These are phyloP conservation scores for Hirsutella minnesotensis DNA, from an alignment of 2,329 filamentous ascomycete species.

Conservation along the genomic window DNA sequence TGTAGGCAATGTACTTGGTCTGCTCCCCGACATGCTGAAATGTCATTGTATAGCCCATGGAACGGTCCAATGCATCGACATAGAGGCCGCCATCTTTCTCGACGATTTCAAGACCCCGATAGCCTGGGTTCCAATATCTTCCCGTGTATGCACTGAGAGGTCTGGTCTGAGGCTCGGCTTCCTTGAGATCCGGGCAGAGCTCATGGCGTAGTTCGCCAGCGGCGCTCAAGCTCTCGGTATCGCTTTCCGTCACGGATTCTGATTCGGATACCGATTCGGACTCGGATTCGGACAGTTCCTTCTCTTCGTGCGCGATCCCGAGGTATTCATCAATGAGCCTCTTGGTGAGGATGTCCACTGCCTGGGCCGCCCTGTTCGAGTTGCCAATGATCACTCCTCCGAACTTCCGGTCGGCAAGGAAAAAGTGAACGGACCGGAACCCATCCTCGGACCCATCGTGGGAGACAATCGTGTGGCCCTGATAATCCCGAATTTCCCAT, in stretches of 20 bases:
- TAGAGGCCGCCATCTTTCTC: conserved; percentile 8
- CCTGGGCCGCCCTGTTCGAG: conserved; percentile 6
- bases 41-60: conserved; percentile 12
- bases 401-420: conserved; percentile 14
- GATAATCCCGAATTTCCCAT: conserved; percentile 12
- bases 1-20: conserved; percentile 4
- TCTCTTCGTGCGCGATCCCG: conserved; percentile 1
- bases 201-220: conserved; percentile 1
- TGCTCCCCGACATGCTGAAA: conserved; percentile 10
- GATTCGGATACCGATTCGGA: neutral
- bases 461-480: conserved; percentile 9
- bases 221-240: neutral
- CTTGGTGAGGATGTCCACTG: conserved; percentile 8
- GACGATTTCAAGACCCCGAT: conserved; percentile 11
- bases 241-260: neutral
- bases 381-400: conserved; percentile 15
- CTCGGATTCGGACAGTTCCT: neutral
- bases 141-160: conserved; percentile 10
- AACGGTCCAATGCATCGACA: conserved; percentile 16
- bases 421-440: conserved; percentile 13
- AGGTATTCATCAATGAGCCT: conserved; percentile 10
- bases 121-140: conserved; percentile 14
- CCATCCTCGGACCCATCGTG: conserved; percentile 15
- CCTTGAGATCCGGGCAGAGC: conserved; percentile 3
- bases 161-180: conserved; percentile 1